Base-by-base conservation (phyloP, 495 filamentous ascomycete genomes). In the Monascus purpureus region DNA sequence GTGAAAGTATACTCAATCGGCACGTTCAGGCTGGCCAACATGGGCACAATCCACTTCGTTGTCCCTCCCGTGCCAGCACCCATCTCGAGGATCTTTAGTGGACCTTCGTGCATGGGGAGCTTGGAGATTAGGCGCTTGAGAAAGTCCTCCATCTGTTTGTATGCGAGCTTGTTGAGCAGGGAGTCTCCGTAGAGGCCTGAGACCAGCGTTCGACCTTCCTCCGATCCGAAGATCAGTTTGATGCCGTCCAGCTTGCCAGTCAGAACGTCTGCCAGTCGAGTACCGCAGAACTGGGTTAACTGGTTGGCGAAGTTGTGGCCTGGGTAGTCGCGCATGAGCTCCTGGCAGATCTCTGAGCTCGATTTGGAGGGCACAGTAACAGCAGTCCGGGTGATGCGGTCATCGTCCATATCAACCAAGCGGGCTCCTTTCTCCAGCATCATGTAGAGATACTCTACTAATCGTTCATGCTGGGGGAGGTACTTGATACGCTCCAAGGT, bases 1-100 rank as follows among this genome's bases (percentile, higher is more conserved):
- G 57, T 71, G 26, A 66, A 58, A 0, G 59, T 69, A 25, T 71
- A 74, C 25, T 65, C 51, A 1, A 72, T 48, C 1, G 56, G 46
- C 1, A 62, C 33, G 7, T 41, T 41, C 2, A 61, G 43, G 0
- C 42, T 38, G 2, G 59, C 52, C 8, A 70, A 36, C 2, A 47
- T 29, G 0, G 58, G 49, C 11, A 55, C 45, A 2, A 66, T 45
- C 36, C 42, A 42, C 24, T 48, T 49, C 1, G 61, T 66, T 1
- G 56, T 60, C 1, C 61, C 61, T 17, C 61, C 61, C 2, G 58
- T 66, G n/a, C n/a, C n/a, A n/a, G n/a, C n/a, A n/a, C n/a, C n/a
- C n/a, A n/a, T n/a, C n/a, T n/a, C n/a, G n/a, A 68, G 50, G 11
- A 64, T 61, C n/a, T 47, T 57, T 2, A 61, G 17, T 1, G 43